Evolutionary conservation across 2,329 filamentous ascomycete genomes (phyloP).

Genomic region (Cytospora piceicola): DNA sequence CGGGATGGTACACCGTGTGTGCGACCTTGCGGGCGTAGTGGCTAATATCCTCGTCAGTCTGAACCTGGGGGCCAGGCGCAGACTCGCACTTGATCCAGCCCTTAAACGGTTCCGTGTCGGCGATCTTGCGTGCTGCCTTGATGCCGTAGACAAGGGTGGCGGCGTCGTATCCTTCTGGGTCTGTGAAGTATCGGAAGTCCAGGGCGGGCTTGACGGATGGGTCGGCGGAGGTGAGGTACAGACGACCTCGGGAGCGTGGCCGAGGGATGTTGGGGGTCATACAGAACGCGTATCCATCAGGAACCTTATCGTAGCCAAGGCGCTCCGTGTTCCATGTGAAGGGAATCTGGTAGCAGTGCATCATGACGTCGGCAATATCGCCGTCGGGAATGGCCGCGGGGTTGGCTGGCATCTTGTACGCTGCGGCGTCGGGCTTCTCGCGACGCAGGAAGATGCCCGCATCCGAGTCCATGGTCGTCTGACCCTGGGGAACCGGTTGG

Average conservation of each 20-base stretch:
- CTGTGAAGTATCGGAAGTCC: constrained; percentile 89
- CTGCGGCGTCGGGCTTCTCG: constrained; percentile 69
- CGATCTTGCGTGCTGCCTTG: constrained; percentile 76
- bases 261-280: constrained; percentile 92
- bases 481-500: constrained; percentile 72
- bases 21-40: constrained; percentile 81
- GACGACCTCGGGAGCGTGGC: constrained; percentile 74
- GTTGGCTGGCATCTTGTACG: constrained; percentile 53
- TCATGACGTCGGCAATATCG: constrained; percentile 85
- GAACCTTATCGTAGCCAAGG: constrained; percentile 67
- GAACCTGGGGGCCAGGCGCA: constrained; percentile 72
- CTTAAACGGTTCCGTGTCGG: constrained; percentile 75
- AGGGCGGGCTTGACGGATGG: constrained; percentile 79
- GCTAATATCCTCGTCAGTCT: constrained; percentile 78
- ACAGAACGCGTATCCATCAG: constrained; percentile 83
- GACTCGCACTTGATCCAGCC: constrained; percentile 83
- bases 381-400: constrained; percentile 63
- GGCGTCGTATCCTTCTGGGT: constrained; percentile 82
- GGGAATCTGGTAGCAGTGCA: constrained; percentile 93
- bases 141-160: constrained; percentile 79
- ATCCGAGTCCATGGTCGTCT: constrained; percentile 91
- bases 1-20: constrained; percentile 89
- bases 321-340: constrained; percentile 85
- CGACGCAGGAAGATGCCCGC: constrained; percentile 86
- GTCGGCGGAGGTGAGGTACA: constrained; percentile 78